Evolutionary conservation across 2,329 filamentous ascomycete species (phyloP), one percentile per base, ranked within the genome.

Genomic region (Trichophyton equinum): DNA sequence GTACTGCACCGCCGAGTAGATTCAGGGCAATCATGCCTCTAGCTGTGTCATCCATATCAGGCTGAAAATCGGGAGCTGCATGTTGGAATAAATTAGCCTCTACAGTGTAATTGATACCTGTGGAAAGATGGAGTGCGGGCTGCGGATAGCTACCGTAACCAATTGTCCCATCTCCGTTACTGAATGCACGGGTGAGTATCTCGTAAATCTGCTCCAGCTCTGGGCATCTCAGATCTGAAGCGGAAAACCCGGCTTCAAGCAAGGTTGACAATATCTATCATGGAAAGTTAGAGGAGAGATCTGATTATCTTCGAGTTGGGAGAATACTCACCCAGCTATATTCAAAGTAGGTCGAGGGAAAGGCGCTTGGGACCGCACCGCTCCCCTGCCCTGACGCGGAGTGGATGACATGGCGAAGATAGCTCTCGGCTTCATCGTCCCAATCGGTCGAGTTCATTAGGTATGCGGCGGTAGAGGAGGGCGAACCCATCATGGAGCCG

Each of bases 391-490:
- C 61, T 6, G 46, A 25, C 4, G 57, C 60, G 11, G 7, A 20
- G 7, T 47, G 27, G 6, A 67, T 33, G 0, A 68, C 67, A 22
- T 61, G 49, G 2, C 63, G 64, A 4, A 75, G 65, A 62, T 72
- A 74, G 2, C 25, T 61, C 57, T 75, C 72, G 1, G 70, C 67
- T 13, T 72, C 68, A 5, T 67, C 60, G 62, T 74, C 70, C 73
- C 73, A 75, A 2, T 55, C 20, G 1, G 65, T 64, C 4, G 64
- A 59, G 40, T 71, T 60, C 63, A 74, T 73, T 6, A 75, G 60
- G 60, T 73, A 74, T 25, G 71, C 74, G 0, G 74, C 75, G 0
- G 75, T 77, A 0, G 75, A 72, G 0, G 74, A 73, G 6, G 75
- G 75, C 0, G 74, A 76, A 2, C 65, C 73, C 65, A 75, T 68